Evolutionary conservation across 495 filamentous ascomycete species (phyloP), one percentile per base, ranked within the genome.

Genomic region (Xylaria bambusicola): DNA sequence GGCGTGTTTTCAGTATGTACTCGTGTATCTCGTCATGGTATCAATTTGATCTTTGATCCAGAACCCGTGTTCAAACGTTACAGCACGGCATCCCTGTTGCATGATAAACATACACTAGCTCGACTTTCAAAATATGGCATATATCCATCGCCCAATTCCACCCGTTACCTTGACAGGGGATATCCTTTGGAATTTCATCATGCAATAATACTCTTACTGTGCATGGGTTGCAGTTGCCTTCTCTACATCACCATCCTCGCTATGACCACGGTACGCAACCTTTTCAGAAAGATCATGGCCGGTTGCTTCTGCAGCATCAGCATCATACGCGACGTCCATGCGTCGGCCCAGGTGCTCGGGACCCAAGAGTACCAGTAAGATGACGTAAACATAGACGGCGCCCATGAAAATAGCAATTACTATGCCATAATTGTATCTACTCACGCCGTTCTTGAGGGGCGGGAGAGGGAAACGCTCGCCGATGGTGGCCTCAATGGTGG

Each of bases 381-480:
- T 91, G 7, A 86, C 80, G 68, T 95, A 97, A 6, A 72, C 87
- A 71, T 86, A 96, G n/a, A 96, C 93, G 63, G 90, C 93, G 2
- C 84, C 93, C 89, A 96, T 91, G 71, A 96, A 93, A 65, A 97
- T 94, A 58, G 89, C 91, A 62, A 97, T 93, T 3, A 97, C 92
- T 61, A 88, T 88, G 12, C 93, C 92, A 52, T 96, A 97, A 48
- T 91, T 75, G 68, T 93, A 96, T 26, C 91, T 76, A 35, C 71
- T 62, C 0, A 70, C 70, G 0, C 51, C 62, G 5, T 76, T 75
- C 10, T 76, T 67, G 1, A 79, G 80, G 0, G 80, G 78, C 6
- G 86, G 81, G 2, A 97, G 77, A 0, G 90, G 90, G 73, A 94
- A 96, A 4, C 84, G 80, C 73, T 92, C 82, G 36, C 92, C 91